Percentiles rank a stretch among this genome's conserved stretches.
Evolutionary conservation across 768 basidiomycete genomes (phyloP).

Genomic region (Lactifluus volemus): DNA sequence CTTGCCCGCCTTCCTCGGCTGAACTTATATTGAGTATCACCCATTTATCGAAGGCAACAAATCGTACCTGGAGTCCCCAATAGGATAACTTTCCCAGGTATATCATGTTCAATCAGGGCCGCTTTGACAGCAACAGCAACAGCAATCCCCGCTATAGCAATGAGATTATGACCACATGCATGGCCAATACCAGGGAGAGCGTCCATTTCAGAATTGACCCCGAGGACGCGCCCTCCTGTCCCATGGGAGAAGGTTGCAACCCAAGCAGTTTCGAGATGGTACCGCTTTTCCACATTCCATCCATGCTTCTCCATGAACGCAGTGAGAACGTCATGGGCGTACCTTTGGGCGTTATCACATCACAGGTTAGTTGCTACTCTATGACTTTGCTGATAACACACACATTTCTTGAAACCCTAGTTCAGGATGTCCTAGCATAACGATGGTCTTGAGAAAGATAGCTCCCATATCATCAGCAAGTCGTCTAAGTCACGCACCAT

Average conservation of each 20-base stretch:
- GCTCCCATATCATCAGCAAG: not conserved
- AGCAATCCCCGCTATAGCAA: conserved; percentile 67
- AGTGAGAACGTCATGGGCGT: conserved; percentile 65
- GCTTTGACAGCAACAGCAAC: conserved; percentile 61
- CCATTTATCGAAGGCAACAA: not conserved
- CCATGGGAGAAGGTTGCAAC: conserved; percentile 57
- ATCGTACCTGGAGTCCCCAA: conserved; percentile 67
- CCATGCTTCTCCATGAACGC: conserved; percentile 57
- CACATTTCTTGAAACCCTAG: conserved; percentile 62
- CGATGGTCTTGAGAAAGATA: not conserved
- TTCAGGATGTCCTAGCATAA: conserved; percentile 54
- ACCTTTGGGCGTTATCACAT: conserved; percentile 29
- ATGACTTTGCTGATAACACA: not conserved
- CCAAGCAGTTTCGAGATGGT: conserved; percentile 69
- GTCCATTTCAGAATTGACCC: conserved; percentile 69
- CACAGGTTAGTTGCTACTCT: not conserved
- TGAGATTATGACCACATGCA: conserved; percentile 79
- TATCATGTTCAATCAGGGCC: conserved; percentile 50
- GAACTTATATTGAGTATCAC: not conserved
- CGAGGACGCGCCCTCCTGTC: conserved; percentile 58
- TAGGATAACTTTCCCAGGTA: conserved; percentile 60
- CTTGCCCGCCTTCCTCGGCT: conserved; percentile 76
- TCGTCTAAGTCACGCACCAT: conserved; percentile 34
- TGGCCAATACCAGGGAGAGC: conserved; percentile 40
- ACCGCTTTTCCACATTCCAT: conserved; percentile 52